Conservation (phyloP, 2,329 filamentous ascomycete genomes). For the Colletotrichum sp. region DNA sequence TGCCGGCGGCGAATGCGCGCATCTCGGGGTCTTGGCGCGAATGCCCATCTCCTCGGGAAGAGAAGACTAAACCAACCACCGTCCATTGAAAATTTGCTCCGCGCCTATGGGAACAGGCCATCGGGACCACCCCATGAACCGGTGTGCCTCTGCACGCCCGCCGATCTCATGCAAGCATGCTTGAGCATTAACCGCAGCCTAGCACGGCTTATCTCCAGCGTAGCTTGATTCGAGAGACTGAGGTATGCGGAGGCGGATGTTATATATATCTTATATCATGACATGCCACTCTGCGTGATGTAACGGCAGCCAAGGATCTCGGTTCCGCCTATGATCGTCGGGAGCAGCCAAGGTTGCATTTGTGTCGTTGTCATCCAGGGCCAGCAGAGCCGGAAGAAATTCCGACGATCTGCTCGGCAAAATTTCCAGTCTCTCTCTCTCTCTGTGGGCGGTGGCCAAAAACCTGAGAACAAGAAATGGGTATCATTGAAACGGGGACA, state of each 20-base stretch:
- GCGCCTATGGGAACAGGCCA: background rate
- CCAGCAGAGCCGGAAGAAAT: background rate
- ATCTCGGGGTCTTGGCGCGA: background rate
- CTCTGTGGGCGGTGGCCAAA: background rate
- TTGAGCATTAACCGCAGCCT: background rate
- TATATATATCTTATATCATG: background rate
- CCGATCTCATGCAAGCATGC: background rate
- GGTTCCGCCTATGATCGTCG: background rate
- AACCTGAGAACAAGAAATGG: background rate
- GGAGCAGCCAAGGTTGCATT: background rate
- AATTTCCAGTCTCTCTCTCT: background rate
- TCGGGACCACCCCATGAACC: background rate
- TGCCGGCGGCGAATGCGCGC: background rate
- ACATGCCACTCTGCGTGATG: background rate
- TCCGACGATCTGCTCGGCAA: background rate
- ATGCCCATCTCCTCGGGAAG: background rate
- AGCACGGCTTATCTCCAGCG: background rate
- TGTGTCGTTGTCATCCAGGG: background rate
- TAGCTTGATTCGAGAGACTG: background rate
- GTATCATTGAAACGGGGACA: background rate
- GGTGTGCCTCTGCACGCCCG: background rate
- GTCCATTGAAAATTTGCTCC: background rate
- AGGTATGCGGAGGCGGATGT: background rate
- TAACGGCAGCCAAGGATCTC: background rate
- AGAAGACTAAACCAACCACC: background rate